phyloP scores from a whole-genome alignment of 2,329 filamentous ascomycete species.

The Emmonsiellopsis sp. region DNA sequence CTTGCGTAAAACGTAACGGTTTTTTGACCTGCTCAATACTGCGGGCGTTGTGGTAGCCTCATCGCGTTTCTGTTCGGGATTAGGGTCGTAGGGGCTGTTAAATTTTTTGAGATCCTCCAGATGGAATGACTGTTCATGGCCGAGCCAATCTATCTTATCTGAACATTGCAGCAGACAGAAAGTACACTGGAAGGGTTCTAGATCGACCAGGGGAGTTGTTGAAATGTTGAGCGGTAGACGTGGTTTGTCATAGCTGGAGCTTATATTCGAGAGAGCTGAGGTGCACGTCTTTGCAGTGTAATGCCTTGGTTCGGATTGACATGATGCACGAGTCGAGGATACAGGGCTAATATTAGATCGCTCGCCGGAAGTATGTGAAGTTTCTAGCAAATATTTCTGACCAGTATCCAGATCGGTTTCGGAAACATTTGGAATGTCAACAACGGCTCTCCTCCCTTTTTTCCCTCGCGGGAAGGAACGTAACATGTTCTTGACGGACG shows the following conservation, averaged over 20 bases:
- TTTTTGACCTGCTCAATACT: not conserved
- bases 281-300: not conserved
- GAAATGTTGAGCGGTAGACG: not conserved
- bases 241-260: not conserved
- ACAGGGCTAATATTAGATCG: too few relatives aligned
- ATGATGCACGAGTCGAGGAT: too few relatives aligned
- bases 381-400: too few relatives aligned
- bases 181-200: conserved; percentile 1
- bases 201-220: not conserved
- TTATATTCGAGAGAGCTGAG: not conserved
- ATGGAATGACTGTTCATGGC: not conserved
- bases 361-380: too few relatives aligned
- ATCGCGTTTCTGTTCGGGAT: not conserved
- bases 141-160: not conserved
- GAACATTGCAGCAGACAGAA: conserved; percentile 2
- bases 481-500: not conserved
- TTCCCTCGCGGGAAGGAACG: not conserved
- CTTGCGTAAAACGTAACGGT: not conserved
- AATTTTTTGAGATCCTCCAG: not conserved
- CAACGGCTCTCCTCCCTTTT: not conserved
- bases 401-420: too few relatives aligned
- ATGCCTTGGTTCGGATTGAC: not conserved
- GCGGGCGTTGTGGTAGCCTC: not conserved
- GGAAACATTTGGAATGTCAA: too few relatives aligned
- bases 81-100: not conserved